Evolutionary conservation across 1,139 yeast species (phyloP).

Genomic region (Debaryomyces sp.): DNA sequence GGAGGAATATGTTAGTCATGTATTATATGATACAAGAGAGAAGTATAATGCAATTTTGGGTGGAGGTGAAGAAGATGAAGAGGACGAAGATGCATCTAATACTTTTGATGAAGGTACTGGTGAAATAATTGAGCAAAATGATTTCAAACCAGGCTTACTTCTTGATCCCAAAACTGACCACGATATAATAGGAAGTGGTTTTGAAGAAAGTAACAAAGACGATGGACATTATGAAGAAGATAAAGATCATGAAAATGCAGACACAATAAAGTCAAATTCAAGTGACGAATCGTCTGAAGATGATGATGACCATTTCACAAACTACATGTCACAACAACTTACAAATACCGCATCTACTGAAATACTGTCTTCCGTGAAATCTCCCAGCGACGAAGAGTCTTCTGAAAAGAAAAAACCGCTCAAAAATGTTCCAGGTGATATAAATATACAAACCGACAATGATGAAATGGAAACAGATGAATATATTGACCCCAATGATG

Average conservation of each 20-base stretch:
- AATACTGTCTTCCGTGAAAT: slow-evolving; percentile 48
- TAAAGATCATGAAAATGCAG: slow-evolving; percentile 40
- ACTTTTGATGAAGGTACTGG: slow-evolving; percentile 58
- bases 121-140: slow-evolving; percentile 44
- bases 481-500: slow-evolving; percentile 80
- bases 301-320: slow-evolving; percentile 56
- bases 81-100: slow-evolving; percentile 41
- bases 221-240: slow-evolving; percentile 25
- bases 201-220: slow-evolving; percentile 22
- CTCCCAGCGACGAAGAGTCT: slow-evolving; percentile 51
- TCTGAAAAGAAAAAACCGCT: slow-evolving; percentile 14
- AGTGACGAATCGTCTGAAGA: slow-evolving; percentile 32
- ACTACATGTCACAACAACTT: slow-evolving; percentile 84
- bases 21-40: slow-evolving; percentile 85
- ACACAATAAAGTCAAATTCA: slow-evolving; percentile 12
- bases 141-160: slow-evolving; percentile 36
- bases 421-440: slow-evolving; percentile 11
- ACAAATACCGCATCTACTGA: slow-evolving; percentile 62
- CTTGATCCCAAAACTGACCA: slow-evolving; percentile 40
- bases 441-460: slow-evolving; percentile 11
- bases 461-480: slow-evolving; percentile 52
- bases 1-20: slow-evolving; percentile 83
- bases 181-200: slow-evolving; percentile 28
- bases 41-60: slow-evolving; percentile 96
- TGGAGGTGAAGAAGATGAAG: slow-evolving; percentile 54